These are phyloP conservation scores for Colletotrichum chrysophilum DNA, from an alignment of 2,329 filamentous ascomycete genomes.

Conservation along the genomic window DNA sequence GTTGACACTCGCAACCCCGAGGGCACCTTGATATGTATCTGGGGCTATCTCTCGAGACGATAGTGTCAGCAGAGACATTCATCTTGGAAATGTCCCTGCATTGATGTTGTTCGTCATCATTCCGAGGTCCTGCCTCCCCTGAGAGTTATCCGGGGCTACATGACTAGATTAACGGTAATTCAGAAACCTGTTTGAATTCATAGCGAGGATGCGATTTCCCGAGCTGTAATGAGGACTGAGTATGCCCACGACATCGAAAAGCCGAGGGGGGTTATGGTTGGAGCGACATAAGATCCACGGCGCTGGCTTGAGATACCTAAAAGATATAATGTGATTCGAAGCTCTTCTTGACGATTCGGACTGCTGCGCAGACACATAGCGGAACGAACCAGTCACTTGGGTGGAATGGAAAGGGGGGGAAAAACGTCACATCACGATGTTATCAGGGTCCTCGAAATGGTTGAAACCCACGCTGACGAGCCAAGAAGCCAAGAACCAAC, in stretches of 20 bases:
- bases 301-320: too few species aligned
- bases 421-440: too few species aligned
- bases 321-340: too few species aligned
- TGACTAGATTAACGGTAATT: neutral
- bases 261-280: neutral
- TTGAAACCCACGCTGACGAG: fast-evolving
- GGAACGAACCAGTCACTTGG: neutral
- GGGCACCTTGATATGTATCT: neutral
- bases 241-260: neutral
- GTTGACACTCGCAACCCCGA: neutral
- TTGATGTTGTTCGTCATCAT: neutral
- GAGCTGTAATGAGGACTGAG: neutral
- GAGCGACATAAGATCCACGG: fast-evolving
- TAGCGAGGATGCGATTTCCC: neutral
- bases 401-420: neutral
- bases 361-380: neutral
- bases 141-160: neutral
- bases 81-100: neutral
- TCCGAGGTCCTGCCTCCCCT: neutral
- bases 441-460: too few species aligned
- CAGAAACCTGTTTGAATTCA: neutral
- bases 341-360: too few species aligned
- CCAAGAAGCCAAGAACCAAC: too few species aligned
- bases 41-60: neutral
- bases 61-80: neutral